Evolutionary conservation across 108 stramenopile species (phyloP).

Genomic region (Cyclotella sp.): DNA sequence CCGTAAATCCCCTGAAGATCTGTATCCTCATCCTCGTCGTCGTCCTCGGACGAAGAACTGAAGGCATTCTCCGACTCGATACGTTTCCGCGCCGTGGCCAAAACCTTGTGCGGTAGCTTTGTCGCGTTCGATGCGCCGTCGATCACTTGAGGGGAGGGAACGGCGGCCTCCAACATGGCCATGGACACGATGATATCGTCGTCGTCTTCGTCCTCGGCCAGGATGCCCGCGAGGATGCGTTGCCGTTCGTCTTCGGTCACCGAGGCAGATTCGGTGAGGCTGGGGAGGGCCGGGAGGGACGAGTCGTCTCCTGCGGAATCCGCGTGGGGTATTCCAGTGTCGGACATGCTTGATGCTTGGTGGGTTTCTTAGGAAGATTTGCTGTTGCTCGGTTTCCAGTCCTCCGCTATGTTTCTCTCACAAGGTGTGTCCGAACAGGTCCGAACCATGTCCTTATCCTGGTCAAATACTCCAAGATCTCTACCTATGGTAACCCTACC

Average conservation of each 20-base stretch:
- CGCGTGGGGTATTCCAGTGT: too few species aligned
- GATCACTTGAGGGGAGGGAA: background rate
- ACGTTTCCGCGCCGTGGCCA: constrained; percentile 7
- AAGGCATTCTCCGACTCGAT: constrained; percentile 33
- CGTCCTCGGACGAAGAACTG: constrained; percentile 28
- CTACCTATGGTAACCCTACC: too few species aligned
- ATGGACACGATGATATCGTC: background rate
- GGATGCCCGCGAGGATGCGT: constrained; percentile 30
- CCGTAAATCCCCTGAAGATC: constrained; percentile 15
- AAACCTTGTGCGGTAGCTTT: background rate
- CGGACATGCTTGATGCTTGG: too few species aligned
- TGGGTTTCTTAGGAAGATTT: too few species aligned
- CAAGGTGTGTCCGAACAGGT: too few species aligned
- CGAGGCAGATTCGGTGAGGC: constrained; percentile 1
- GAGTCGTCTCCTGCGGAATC: too few species aligned
- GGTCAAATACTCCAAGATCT: too few species aligned
- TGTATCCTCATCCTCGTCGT: constrained; percentile 6
- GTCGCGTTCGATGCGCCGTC: background rate
- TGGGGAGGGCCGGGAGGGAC: background rate
- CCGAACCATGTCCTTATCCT: too few species aligned
- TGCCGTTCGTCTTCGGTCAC: constrained; percentile 28
- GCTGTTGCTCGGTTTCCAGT: too few species aligned
- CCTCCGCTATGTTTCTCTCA: too few species aligned
- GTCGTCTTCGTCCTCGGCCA: constrained; percentile 43
- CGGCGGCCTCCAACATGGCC: too few species aligned